Conservation (phyloP, 257 asterid species). For the Paraleonurus japonicus region DNA sequence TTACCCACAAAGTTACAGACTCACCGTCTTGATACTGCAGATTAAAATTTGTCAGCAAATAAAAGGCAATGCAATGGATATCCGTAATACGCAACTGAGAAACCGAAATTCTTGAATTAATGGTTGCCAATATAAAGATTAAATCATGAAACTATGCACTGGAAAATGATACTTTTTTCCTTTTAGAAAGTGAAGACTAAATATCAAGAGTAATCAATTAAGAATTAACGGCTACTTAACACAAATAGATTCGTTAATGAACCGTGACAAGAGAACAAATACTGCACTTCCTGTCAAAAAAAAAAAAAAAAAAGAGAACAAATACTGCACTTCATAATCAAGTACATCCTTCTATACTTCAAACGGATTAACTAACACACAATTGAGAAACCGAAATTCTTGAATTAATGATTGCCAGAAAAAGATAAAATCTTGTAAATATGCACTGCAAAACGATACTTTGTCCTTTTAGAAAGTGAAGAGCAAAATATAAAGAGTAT, state of each 20-base stretch:
- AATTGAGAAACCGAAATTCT: conserved; percentile 17
- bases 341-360: background rate
- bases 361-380: background rate
- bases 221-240: background rate
- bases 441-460: background rate
- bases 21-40: conserved; percentile 66
- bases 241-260: background rate
- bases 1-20: conserved; percentile 63
- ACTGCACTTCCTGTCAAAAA: no score
- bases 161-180: background rate
- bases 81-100: conserved; percentile 8
- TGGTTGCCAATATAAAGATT: background rate
- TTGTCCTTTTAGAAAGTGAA: background rate
- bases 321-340: conserved; percentile 11
- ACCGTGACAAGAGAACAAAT: background rate
- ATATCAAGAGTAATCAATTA: background rate
- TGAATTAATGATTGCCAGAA: background rate
- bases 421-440: conserved; percentile 19
- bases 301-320: no score
- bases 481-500: background rate
- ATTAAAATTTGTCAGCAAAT: conserved; percentile 7
- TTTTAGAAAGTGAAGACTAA: background rate
- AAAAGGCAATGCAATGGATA: conserved; percentile 15
- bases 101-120: background rate
- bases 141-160: conserved; percentile 16